Evolutionary conservation across 163 green algal genomes (phyloP), one percentile per base, ranked within the genome.

Genomic region (Botryococcus braunii): DNA sequence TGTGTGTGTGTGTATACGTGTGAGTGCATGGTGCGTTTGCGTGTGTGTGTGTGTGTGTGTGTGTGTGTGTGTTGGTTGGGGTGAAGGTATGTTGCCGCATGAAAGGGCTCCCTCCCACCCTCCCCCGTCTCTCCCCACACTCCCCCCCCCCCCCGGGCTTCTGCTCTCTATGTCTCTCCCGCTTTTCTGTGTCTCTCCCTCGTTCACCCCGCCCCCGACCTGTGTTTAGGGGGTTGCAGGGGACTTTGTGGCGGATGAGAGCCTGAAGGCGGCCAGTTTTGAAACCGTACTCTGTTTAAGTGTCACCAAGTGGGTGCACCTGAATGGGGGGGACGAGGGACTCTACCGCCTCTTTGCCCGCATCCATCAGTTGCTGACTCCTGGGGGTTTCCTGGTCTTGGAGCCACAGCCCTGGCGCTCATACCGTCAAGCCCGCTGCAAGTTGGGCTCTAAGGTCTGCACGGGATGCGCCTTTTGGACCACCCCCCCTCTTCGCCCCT

Each of bases 301-400:
- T 55, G 82, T 94, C 29, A 96, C 85, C 60, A 98, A 98, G 76
- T 98, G 92, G 92, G 82, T 97, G 34, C 92, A 98, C 69, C 77
- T 98, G 4, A 89, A 96, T 64, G 40, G 73, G 39, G 92, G 92
- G 0, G 92, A 98, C 57, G 82, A 73, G 0, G 92, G 84, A 2
- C 68, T 98, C 29, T 75, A 77, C 31, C 60, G 61, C 2, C 60
- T 97, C 6, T 96, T 98, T 73, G 59, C 65, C 17, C 82, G 75
- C 7, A 69, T 88, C 6, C 52, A 64, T 34, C 27, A 63, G 13
- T 52, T 77, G 17, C 70, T 81, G 29, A 55, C 65, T 8, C 81
- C 80, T 38, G 91, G 91, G 0, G 92, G 92, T 31, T 58, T 86
- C 55, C 79, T 98, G 37, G 66, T 97, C 3, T 74, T 98, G 55